Conservation (phyloP, 176 grass and related monocot genomes). For the Lolium perenne region DNA sequence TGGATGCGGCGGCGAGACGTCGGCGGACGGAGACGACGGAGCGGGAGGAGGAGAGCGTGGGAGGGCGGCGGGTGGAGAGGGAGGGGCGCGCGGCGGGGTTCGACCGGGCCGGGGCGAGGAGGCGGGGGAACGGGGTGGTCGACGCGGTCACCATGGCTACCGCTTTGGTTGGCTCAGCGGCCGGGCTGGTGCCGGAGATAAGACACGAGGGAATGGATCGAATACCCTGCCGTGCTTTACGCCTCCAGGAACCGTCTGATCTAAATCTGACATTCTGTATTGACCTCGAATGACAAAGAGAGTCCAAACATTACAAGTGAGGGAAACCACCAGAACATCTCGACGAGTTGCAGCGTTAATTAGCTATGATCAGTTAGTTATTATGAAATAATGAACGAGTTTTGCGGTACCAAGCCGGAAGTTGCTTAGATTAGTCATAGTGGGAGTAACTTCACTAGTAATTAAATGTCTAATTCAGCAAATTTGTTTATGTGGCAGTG, state of each 20-base stretch:
- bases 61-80: background rate
- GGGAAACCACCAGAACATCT: too few relatives aligned
- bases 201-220: constrained; percentile 26
- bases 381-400: too few relatives aligned
- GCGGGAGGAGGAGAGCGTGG: background rate
- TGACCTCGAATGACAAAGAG: too few relatives aligned
- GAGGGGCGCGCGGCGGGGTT: background rate
- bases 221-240: background rate
- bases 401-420: too few relatives aligned
- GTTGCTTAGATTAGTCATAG: too few relatives aligned
- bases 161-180: constrained; percentile 35
- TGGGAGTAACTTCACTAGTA: too few relatives aligned
- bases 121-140: constrained; percentile 37
- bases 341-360: too few relatives aligned
- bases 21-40: background rate
- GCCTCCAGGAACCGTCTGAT: background rate
- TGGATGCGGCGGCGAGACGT: constrained; percentile 23
- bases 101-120: constrained; percentile 26
- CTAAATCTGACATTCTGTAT: background rate
- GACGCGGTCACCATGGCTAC: constrained; percentile 43
- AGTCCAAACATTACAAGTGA: too few relatives aligned
- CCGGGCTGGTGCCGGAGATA: constrained; percentile 36
- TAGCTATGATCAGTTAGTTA: too few relatives aligned
- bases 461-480: too few relatives aligned
- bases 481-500: too few relatives aligned